These are phyloP conservation scores for Penicillium lagena DNA, from an alignment of 495 filamentous ascomycete genomes.

Conservation along the genomic window DNA sequence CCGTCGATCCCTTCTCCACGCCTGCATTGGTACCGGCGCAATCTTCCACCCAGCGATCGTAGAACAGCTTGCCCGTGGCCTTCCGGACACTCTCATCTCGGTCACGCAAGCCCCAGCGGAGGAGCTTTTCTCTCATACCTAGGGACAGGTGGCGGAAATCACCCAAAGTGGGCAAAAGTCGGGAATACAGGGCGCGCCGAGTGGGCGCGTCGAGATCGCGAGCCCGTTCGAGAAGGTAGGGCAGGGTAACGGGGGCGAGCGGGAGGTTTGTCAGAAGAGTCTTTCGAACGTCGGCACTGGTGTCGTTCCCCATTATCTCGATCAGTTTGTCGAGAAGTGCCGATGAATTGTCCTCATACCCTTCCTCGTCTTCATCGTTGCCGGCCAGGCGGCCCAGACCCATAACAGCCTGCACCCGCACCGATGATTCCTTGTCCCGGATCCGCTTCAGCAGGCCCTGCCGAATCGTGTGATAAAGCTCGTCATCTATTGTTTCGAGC, in stretches of 20 bases:
- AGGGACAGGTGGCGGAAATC: slow-evolving; percentile 95
- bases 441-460: slow-evolving; percentile 74
- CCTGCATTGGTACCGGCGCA: slow-evolving; percentile 61
- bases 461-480: slow-evolving; percentile 74
- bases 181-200: slow-evolving; percentile 78
- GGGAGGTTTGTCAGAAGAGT: slow-evolving; percentile 85
- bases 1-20: slow-evolving; percentile 34
- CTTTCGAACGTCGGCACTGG: slow-evolving; percentile 85
- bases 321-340: slow-evolving; percentile 76
- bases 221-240: slow-evolving; percentile 85
- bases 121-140: slow-evolving; percentile 91
- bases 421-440: slow-evolving; percentile 85
- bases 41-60: slow-evolving; percentile 93
- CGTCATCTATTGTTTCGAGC: slow-evolving; percentile 82
- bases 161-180: slow-evolving; percentile 79
- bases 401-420: slow-evolving; percentile 90
- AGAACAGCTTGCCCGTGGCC: slow-evolving; percentile 83
- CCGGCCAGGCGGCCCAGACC: slow-evolving; percentile 78
- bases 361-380: slow-evolving; percentile 69
- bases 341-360: slow-evolving; percentile 55
- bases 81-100: slow-evolving; percentile 92
- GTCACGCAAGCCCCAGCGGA: slow-evolving; percentile 92
- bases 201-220: slow-evolving; percentile 81
- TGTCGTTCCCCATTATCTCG: slow-evolving; percentile 88
- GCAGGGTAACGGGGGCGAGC: slow-evolving; percentile 72